Conservation (phyloP, 2,329 filamentous ascomycete genomes). For the Neofusicoccum laricinum region DNA sequence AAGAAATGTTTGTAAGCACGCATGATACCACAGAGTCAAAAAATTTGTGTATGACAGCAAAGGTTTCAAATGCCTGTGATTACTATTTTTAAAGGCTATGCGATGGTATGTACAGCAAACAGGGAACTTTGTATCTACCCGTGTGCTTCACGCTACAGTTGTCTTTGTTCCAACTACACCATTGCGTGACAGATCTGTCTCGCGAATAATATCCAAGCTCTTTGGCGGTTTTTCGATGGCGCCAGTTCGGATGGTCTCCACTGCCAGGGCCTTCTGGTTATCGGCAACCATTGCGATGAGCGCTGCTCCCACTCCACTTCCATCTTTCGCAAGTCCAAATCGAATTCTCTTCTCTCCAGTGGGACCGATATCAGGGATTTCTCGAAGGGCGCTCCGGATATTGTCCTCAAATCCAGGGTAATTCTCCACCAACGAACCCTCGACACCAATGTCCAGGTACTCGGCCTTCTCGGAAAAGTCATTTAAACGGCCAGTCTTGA, state of each 20-base stretch:
- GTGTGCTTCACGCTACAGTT: background rate
- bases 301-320: conserved; percentile 90
- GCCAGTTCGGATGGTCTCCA: background rate
- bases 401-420: conserved; percentile 90
- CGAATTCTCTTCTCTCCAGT: conserved; percentile 80
- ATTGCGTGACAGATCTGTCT: background rate
- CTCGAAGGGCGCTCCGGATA: conserved; percentile 76
- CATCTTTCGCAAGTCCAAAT: conserved; percentile 98
- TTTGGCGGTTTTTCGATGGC: background rate
- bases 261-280: conserved; percentile 28
- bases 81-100: too few relatives aligned
- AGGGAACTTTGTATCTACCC: too few relatives aligned
- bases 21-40: background rate
- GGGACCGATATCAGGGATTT: conserved; percentile 72
- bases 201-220: background rate
- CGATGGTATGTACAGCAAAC: too few relatives aligned
- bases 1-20: too few relatives aligned
- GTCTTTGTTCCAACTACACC: too few relatives aligned
- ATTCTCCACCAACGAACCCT: conserved; percentile 91
- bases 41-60: background rate
- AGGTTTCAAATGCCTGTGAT: too few relatives aligned
- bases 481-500: conserved; percentile 71
- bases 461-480: conserved; percentile 49
- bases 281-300: conserved; percentile 89
- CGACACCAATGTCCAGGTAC: conserved; percentile 86